phyloP scores from a whole-genome alignment of 1,284 basidiomycete species.

The Pseudozyma thailandica region DNA sequence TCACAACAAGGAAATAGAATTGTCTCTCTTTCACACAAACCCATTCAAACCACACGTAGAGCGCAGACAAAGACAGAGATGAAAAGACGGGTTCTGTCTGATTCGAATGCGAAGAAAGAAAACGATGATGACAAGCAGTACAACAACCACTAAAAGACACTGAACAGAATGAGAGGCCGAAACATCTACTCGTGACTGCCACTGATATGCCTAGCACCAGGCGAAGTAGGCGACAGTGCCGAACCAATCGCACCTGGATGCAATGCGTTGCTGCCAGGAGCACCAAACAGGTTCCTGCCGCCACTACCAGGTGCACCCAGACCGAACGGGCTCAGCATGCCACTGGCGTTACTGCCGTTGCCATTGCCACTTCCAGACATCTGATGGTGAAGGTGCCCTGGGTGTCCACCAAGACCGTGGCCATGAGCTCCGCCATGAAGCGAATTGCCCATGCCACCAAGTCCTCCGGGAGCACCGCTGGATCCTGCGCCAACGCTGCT shows the following conservation, averaged over 20 bases:
- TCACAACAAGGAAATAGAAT: neutral
- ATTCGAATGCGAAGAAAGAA: conserved; percentile 11
- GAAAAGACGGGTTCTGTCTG: conserved; percentile 14
- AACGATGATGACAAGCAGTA: neutral
- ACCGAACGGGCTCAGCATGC: conserved; percentile 33
- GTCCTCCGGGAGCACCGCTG: conserved; percentile 10
- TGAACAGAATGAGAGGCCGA: neutral
- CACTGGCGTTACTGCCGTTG: conserved; percentile 7
- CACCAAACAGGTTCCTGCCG: conserved; percentile 38
- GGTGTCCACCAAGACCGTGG: conserved; percentile 21
- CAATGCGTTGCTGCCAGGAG: conserved; percentile 31
- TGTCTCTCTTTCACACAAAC: neutral
- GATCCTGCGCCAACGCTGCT: conserved; percentile 4
- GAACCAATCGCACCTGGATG: conserved; percentile 45
- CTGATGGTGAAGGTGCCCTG: conserved; percentile 19
- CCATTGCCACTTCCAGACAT: conserved; percentile 15
- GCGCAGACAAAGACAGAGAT: neutral
- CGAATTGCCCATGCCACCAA: conserved; percentile 25
- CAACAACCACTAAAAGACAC: conserved; percentile 1
- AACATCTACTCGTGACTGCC: conserved; percentile 32
- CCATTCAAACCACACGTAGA: too few species aligned
- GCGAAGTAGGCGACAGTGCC: conserved; percentile 44
- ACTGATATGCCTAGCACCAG: conserved; percentile 30
- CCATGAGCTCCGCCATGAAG: conserved; percentile 17
- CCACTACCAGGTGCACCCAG: conserved; percentile 39